A percentile compares a stretch with the other conserved stretches of the same genome.
phyloP scores from a whole-genome alignment of 2,329 filamentous ascomycete genomes.

The Venturia oleaginea region DNA sequence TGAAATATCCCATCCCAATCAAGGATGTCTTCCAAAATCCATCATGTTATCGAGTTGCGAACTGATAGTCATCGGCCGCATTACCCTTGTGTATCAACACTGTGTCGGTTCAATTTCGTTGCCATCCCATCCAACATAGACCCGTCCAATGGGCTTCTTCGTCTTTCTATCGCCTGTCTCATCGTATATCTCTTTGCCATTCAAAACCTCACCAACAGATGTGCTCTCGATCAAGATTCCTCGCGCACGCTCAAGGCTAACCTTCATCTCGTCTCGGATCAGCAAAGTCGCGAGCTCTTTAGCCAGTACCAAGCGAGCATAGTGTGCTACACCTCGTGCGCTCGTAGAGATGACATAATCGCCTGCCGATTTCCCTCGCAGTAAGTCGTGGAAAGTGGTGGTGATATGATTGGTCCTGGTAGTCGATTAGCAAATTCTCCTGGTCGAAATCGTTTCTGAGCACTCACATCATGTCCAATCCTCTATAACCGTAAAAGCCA shows the following conservation, averaged over 20 bases:
- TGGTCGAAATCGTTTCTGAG: conserved; percentile 13
- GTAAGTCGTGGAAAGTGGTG: conserved; percentile 20
- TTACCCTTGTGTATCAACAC: neutral
- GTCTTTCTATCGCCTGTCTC: neutral
- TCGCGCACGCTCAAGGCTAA: conserved; percentile 36
- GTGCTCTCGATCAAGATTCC: conserved; percentile 58
- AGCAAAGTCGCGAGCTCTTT: conserved; percentile 54
- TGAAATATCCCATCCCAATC: no score
- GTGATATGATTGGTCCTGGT: conserved; percentile 19
- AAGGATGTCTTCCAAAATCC: neutral
- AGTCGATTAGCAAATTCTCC: neutral
- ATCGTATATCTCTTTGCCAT: conserved; percentile 24
- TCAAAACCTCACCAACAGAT: conserved; percentile 56
- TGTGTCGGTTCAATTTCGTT: neutral
- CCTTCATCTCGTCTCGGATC: conserved; percentile 50
- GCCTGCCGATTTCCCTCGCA: conserved; percentile 19
- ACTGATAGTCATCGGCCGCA: neutral
- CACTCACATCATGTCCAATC: conserved; percentile 57
- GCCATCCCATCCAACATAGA: neutral
- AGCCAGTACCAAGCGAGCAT: conserved; percentile 49
- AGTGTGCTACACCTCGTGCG: conserved; percentile 23
- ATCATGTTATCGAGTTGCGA: neutral
- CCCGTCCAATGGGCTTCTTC: neutral
- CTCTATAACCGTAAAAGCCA: conserved; percentile 80
- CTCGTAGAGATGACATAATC: conserved; percentile 25